Evolutionary conservation across 2,329 filamentous ascomycete genomes (phyloP).

Genomic region (Waltergamsia citrina): DNA sequence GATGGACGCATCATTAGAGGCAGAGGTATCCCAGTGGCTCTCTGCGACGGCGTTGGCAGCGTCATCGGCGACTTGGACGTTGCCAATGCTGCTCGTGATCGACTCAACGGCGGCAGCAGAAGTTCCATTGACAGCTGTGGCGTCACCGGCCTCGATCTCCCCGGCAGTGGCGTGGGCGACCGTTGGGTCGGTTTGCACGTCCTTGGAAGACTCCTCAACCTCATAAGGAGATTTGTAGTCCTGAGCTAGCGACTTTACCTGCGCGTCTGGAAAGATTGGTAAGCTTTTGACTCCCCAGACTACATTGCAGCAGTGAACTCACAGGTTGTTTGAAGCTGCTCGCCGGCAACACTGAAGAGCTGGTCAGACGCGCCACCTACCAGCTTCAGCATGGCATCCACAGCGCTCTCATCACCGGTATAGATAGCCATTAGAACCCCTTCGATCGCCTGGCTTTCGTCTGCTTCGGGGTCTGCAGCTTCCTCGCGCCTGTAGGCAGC

Average conservation of each 20-base stretch:
- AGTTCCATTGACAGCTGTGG: constrained; percentile 31
- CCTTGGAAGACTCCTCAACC: constrained; percentile 21
- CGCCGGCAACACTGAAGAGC: constrained; percentile 55
- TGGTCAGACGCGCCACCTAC: constrained; percentile 62
- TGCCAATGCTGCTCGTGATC: constrained; percentile 30
- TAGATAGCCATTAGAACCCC: constrained; percentile 72
- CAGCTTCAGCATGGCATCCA: constrained; percentile 67
- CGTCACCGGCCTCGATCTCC: constrained; percentile 48
- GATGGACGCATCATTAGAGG: constrained; percentile 29
- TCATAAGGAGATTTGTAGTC: constrained; percentile 39
- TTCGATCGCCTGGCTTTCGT: constrained; percentile 75
- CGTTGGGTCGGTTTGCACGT: constrained; percentile 50
- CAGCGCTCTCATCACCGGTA: constrained; percentile 65
- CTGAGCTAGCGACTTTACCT: constrained; percentile 33
- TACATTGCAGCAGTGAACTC: constrained; percentile 22
- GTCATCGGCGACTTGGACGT: constrained; percentile 39
- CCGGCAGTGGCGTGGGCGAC: constrained; percentile 57
- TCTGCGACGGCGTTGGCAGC: constrained; percentile 54
- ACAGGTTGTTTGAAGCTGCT: constrained; percentile 64
- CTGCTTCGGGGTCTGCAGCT: constrained; percentile 52
- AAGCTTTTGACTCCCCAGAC: not conserved
- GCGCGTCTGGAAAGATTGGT: constrained; percentile 20
- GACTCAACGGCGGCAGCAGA: constrained; percentile 24
- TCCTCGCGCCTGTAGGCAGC: constrained; percentile 68
- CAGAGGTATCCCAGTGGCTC: constrained; percentile 52